Evolutionary conservation across 495 filamentous ascomycete genomes (phyloP).

Genomic region (Tuber magnatum): DNA sequence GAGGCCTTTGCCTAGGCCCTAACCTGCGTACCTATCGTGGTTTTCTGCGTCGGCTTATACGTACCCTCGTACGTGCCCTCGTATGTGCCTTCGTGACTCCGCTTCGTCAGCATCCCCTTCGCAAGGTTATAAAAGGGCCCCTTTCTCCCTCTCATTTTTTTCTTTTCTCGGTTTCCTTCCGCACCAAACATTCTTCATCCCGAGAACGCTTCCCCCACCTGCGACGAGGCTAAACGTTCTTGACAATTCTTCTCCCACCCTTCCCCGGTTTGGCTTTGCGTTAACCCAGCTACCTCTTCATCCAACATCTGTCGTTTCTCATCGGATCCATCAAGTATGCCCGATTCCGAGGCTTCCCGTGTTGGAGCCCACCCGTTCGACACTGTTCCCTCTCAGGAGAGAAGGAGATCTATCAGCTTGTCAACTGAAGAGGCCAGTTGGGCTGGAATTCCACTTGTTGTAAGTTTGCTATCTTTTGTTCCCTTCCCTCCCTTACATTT

Average conservation of each 20-base stretch:
- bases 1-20: not conserved
- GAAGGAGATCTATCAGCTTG: slow-evolving; percentile 27
- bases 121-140: not conserved
- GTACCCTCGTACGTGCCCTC: not conserved
- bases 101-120: not conserved
- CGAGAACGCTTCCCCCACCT: not conserved
- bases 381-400: not conserved
- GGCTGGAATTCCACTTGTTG: slow-evolving; percentile 34
- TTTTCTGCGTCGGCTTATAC: not conserved
- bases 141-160: not conserved
- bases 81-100: not conserved
- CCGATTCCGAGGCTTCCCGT: not conserved
- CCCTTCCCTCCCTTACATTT: not conserved
- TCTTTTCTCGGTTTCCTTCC: not conserved
- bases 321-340: not conserved
- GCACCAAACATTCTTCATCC: not conserved
- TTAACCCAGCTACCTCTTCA: not conserved
- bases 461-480: slow-evolving; percentile 7
- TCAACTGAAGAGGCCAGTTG: slow-evolving; percentile 16
- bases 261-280: not conserved
- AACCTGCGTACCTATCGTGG: not conserved
- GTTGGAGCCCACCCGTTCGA: not conserved
- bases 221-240: not conserved
- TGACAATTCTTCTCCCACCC: not conserved
- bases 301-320: not conserved